Evolutionary conservation across 176 grass and related monocot species (phyloP).

Genomic region (Pharus latifolius): DNA sequence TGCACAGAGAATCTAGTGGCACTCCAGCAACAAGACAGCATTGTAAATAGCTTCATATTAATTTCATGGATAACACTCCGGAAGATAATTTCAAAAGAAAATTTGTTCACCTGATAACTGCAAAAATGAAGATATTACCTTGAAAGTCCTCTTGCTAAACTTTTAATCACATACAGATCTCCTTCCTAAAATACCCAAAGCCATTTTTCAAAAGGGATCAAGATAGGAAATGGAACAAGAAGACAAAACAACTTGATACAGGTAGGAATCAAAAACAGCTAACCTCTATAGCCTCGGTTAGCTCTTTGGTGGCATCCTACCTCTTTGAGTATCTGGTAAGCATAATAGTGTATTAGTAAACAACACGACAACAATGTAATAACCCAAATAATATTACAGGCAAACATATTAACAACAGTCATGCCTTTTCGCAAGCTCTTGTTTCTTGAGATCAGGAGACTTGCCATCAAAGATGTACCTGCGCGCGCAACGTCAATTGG

Average conservation of each 20-base stretch:
- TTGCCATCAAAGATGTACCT: conserved; percentile 98
- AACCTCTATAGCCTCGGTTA: conserved; percentile 72
- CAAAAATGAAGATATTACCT: conserved; percentile 36
- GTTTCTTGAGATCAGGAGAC: conserved; percentile 87
- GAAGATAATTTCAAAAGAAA: background rate
- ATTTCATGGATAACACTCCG: background rate
- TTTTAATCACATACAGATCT: conserved; percentile 76
- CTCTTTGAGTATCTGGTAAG: conserved; percentile 64
- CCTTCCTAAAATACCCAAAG: conserved; percentile 46
- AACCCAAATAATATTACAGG: background rate
- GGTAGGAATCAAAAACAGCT: background rate
- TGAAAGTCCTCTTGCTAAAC: conserved; percentile 90
- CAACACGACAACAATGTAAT: background rate
- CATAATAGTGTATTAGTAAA: background rate
- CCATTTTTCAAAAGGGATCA: background rate
- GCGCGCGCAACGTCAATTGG: conserved; percentile 16
- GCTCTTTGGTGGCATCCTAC: conserved; percentile 82
- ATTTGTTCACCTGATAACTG: background rate
- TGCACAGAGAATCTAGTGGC: no score
- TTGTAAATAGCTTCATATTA: background rate
- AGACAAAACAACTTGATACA: background rate
- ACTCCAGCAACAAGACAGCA: conserved; percentile 31
- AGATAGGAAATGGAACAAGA: background rate
- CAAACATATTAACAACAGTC: background rate
- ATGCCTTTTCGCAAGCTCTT: conserved; percentile 81